phyloP scores from a whole-genome alignment of 2,329 filamentous ascomycete genomes.

The Scolecobasidium constrictum region DNA sequence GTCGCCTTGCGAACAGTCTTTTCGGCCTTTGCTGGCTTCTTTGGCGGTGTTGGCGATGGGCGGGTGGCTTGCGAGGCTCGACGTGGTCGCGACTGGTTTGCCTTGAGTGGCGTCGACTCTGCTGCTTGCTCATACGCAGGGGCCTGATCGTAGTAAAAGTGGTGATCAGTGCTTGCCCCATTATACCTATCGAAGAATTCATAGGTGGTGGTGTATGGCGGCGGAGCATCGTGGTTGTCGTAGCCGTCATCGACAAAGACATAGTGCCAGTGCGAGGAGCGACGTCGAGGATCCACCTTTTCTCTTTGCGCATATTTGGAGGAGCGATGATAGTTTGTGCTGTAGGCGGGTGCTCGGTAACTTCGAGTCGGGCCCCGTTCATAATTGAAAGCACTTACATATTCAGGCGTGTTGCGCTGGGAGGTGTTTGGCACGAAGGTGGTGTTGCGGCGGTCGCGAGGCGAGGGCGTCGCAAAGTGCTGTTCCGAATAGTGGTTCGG shows the following conservation, averaged over 20 bases:
- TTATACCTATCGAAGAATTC: constrained; percentile 43
- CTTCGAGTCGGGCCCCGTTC: constrained; percentile 12
- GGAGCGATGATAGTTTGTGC: constrained; percentile 18
- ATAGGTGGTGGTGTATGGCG: constrained; percentile 39
- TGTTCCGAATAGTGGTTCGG: constrained; percentile 26
- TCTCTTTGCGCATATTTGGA: constrained; percentile 14
- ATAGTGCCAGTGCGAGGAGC: constrained; percentile 42
- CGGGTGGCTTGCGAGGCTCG: constrained; percentile 42
- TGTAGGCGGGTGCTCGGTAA: constrained; percentile 28
- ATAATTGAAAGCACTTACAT: constrained; percentile 53
- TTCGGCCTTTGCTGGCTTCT: constrained; percentile 20
- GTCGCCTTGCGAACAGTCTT: constrained; percentile 42
- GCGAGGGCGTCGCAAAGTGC: constrained; percentile 23
- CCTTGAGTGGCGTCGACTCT: constrained; percentile 25
- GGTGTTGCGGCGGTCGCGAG: constrained; percentile 29
- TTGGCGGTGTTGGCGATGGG: constrained; percentile 28
- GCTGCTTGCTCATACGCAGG: constrained; percentile 17
- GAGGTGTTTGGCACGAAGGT: constrained; percentile 14
- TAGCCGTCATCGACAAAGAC: constrained; percentile 44
- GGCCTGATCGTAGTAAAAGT: constrained; percentile 37
- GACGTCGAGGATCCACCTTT: constrained; percentile 30
- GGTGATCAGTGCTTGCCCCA: constrained; percentile 38
- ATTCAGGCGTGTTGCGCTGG: constrained; percentile 33
- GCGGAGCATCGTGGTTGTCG: constrained; percentile 33
- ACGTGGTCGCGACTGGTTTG: constrained; percentile 36